Conservation (phyloP, 2,329 filamentous ascomycete species). For the Tricladium varicosporioides region DNA sequence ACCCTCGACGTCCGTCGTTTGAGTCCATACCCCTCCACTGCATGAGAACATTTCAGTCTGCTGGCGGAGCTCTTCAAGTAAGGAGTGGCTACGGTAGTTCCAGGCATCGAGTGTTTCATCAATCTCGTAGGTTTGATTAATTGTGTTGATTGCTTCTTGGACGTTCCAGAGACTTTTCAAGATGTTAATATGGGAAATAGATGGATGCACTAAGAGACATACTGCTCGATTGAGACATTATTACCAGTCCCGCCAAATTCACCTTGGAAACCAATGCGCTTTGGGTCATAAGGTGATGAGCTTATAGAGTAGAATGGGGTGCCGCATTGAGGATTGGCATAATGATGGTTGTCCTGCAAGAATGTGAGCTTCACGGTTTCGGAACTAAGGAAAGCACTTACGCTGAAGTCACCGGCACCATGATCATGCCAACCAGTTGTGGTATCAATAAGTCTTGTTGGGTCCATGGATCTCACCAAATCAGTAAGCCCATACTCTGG, state of each 20-base stretch:
- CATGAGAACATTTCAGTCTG: constrained; percentile 51
- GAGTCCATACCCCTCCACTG: constrained; percentile 68
- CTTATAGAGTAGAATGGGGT: constrained; percentile 62
- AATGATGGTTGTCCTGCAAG: constrained; percentile 66
- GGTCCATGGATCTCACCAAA: constrained; percentile 55
- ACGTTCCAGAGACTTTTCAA: constrained; percentile 63
- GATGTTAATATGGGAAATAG: no score
- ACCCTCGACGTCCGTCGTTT: constrained; percentile 72
- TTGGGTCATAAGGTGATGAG: constrained; percentile 54
- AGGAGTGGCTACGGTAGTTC: constrained; percentile 58
- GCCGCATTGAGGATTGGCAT: constrained; percentile 69
- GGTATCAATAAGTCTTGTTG: constrained; percentile 61
- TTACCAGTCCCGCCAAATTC: constrained; percentile 70
- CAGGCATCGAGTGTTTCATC: constrained; percentile 55
- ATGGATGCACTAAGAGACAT: no score
- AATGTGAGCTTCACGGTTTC: neutral
- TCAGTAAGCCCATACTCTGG: constrained; percentile 58
- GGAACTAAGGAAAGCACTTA: constrained; percentile 16
- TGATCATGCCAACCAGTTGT: constrained; percentile 68
- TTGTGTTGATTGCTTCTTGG: constrained; percentile 52
- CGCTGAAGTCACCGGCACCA: constrained; percentile 61
- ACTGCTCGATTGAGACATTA: constrained; percentile 51
- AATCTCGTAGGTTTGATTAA: constrained; percentile 69
- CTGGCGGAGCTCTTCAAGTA: constrained; percentile 46
- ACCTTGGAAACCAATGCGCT: constrained; percentile 65